Percentiles rank a stretch among this genome's conserved stretches.
Conservation (phyloP, 225 moss, liverwort and hornwort genomes). For the Polytrichum commune region DNA sequence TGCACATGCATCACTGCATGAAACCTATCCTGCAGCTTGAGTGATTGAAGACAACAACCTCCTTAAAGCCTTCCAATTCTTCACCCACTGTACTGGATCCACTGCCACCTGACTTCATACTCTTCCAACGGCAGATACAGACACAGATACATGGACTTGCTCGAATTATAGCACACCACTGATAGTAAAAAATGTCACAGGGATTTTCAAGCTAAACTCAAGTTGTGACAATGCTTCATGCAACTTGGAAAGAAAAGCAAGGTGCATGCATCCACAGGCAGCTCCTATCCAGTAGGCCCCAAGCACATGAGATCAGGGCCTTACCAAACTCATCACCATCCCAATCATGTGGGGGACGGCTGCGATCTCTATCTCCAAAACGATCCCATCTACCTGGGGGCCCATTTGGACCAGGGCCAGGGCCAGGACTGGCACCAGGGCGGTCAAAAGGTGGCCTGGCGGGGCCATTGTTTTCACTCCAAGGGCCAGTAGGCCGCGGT, state of each 20-base stretch:
- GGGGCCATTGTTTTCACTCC: constrained; percentile 78
- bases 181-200: too few relatives aligned
- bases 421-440: constrained; percentile 17
- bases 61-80: background rate
- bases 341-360: constrained; percentile 80
- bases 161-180: too few relatives aligned
- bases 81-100: background rate
- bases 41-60: background rate
- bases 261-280: too few relatives aligned
- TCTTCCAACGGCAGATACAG: too few relatives aligned
- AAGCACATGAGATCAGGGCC: background rate
- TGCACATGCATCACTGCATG: background rate
- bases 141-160: too few relatives aligned
- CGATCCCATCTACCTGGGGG: constrained; percentile 85
- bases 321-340: constrained; percentile 82
- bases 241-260: too few relatives aligned
- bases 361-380: constrained; percentile 69
- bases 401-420: constrained; percentile 11
- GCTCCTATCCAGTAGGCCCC: too few relatives aligned
- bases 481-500: constrained; percentile 83
- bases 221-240: too few relatives aligned
- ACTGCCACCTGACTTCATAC: background rate
- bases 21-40: constrained; percentile 1
- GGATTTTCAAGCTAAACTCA: too few relatives aligned
- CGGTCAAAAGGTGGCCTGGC: constrained; percentile 62